Evolutionary conservation across 345 rosid genomes (phyloP), one percentile per base, ranked within the genome.

Genomic region (Eutrema heterophyllum): DNA sequence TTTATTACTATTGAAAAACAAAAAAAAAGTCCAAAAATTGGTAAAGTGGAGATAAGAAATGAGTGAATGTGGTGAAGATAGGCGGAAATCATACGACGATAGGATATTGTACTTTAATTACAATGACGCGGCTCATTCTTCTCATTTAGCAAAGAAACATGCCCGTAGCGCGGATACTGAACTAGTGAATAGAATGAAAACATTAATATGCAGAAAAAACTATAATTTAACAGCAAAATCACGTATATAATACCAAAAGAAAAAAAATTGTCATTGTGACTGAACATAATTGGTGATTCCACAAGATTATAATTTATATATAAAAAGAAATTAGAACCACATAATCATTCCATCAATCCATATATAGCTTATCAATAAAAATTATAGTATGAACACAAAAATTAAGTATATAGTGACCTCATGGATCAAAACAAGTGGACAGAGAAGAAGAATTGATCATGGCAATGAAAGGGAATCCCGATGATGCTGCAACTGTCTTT

Each of bases 401-500:
- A 21, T 18, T 7, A 38, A 33, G 8, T 38, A 46, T 15, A 44
- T 12, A 27, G 7, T 44, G 24, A 57, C 30, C 7, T 56, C 30
- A 45, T 56, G 55, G 68, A 71, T 60, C 50, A 71, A 49, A 24
- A 48, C 56, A 43, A 56, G 66, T 9, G 29, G 57, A 43, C 33
- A 43, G 15, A 2, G 60, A 61, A 12, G 61, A 61, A 26, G 68
- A 50, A 61, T 7, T 29, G 58, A 71, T 39, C 68, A 71, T 60
- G 52, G 62, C 6, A 51, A 71, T 49, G 50, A 61, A 71, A 38
- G 53, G 75, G 75, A 61, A 71, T 50, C 61, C 68, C 61, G 75
- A 71, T 71, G 75, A 71, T 40, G 59, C 75, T 49, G 39, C 61
- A 16, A 51, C 36, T 29, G 7, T 62, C 7, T 71, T 29, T 41